phyloP scores from a whole-genome alignment of 108 stramenopile species.

The Conticribra guillardii region DNA sequence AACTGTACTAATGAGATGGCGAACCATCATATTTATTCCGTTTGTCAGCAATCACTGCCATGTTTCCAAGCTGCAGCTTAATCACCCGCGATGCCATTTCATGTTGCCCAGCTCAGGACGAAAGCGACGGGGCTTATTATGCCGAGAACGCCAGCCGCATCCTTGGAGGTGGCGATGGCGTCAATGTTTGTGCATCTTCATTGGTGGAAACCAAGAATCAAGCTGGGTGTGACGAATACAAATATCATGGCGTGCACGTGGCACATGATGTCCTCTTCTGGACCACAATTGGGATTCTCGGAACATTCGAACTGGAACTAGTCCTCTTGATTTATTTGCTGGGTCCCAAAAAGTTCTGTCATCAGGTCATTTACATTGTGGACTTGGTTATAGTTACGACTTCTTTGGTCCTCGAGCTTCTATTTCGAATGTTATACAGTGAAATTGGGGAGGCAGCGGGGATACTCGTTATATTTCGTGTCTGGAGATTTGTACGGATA shows the following conservation, averaged over 20 bases:
- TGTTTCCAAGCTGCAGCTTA: constrained; percentile 18
- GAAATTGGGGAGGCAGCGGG: constrained; percentile 16
- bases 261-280: constrained; percentile 23
- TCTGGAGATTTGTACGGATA: constrained; percentile 53
- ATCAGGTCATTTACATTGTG: constrained; percentile 23
- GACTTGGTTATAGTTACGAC: constrained; percentile 43
- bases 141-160: not conserved
- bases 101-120: constrained; percentile 36
- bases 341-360: constrained; percentile 25
- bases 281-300: constrained; percentile 23
- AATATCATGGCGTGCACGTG: constrained; percentile 27
- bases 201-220: constrained; percentile 20
- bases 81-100: constrained; percentile 33
- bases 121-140: not conserved
- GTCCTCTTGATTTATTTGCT: constrained; percentile 22
- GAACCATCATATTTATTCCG: too few relatives aligned
- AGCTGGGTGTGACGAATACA: constrained; percentile 30
- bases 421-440: constrained; percentile 11
- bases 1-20: too few relatives aligned
- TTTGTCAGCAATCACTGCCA: constrained; percentile 32
- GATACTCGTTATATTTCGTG: constrained; percentile 38
- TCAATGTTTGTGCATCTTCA: constrained; percentile 10
- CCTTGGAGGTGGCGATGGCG: constrained; percentile 2
- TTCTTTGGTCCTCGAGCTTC: constrained; percentile 31
- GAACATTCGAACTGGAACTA: constrained; percentile 30